Conservation (phyloP, 2,329 filamentous ascomycete species). For the Xenoacremonium recifei region DNA sequence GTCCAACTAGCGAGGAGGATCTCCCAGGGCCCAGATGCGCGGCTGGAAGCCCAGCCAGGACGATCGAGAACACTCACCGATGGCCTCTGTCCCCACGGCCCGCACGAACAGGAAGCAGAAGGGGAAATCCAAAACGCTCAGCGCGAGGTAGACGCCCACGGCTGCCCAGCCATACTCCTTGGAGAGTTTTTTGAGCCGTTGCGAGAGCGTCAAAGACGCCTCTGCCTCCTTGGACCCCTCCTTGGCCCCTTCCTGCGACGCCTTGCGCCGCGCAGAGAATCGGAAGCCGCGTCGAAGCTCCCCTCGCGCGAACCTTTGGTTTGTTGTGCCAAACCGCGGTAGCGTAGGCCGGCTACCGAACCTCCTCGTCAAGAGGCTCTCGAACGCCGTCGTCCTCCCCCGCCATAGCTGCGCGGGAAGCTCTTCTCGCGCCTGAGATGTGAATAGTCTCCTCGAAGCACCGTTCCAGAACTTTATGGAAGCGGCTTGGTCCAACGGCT, state of each 20-base stretch:
- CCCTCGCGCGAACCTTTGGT: conserved; percentile 20
- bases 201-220: conserved; percentile 55
- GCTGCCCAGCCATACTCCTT: conserved; percentile 94
- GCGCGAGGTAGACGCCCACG: conserved; percentile 80
- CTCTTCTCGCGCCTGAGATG: conserved; percentile 21
- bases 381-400: conserved; percentile 15
- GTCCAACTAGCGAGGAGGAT: conserved; percentile 12
- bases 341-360: conserved; percentile 12
- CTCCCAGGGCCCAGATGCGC: not conserved
- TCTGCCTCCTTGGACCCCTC: conserved; percentile 18
- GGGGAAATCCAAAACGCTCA: conserved; percentile 88
- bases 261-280: conserved; percentile 32
- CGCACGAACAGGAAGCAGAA: conserved; percentile 91
- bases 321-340: conserved; percentile 13
- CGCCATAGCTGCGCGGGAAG: conserved; percentile 19
- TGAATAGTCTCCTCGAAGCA: conserved; percentile 27
- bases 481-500: conserved; percentile 14
- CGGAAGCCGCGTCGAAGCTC: conserved; percentile 32
- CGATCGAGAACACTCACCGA: conserved; percentile 65
- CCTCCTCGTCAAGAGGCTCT: conserved; percentile 17
- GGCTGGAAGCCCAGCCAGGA: conserved; percentile 10
- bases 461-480: conserved; percentile 25
- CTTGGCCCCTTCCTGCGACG: conserved; percentile 18
- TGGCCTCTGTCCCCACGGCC: conserved; percentile 77
- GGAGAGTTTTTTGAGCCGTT: conserved; percentile 77